Evolutionary conservation across 176 grass and related monocot genomes (phyloP), one percentile per base, ranked within the genome.

Genomic region (Ensete ventricosum): DNA sequence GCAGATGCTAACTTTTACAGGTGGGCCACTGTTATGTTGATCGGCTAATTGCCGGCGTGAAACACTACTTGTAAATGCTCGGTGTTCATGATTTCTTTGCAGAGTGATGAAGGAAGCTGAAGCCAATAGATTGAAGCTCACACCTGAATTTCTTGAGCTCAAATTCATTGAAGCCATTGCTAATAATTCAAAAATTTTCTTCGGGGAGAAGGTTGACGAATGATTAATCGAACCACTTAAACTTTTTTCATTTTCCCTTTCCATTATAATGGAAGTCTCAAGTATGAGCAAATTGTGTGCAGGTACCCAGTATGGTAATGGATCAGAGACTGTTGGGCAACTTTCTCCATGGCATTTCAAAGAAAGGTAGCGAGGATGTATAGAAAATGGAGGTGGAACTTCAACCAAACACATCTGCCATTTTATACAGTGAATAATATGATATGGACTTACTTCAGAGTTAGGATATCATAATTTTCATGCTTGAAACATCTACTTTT

Each of bases 131-230:
- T 79, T 89, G n/a, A 99, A 95, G 74, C 96, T 99, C 78, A 92
- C 96, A 64, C 86, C 96, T 5, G 81, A 95, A 77, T 99, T 75
- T 84, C 91, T 95, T 76, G 82, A 99, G 83, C 83, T 99, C 64
- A 99, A 84, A 76, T 99, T 95, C 69, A 99, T 99, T 17, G 91
- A 99, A 84, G 84, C 91, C 53, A 88, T 99, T 72, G 77, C 88
- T 9, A 99, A 99, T 63, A 99, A 99, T 79, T 91, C 91, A 19
- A 99, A 95, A 83, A 95, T 99, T 72, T 99, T 92, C 81, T 99
- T 99, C 14, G 96, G 96, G 77, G 88, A 99, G 43, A 95, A 99
- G 87, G 96, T 99, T 8, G 34, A 19, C 20, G 48, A 21, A 2
- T 16, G 50, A 12, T 50, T 21, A 21, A 70, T 9, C 22, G n/a